Percentiles rank a stretch among this genome's conserved stretches.
Conservation (phyloP, 2,329 filamentous ascomycete genomes). For the Diaporthe sp. region DNA sequence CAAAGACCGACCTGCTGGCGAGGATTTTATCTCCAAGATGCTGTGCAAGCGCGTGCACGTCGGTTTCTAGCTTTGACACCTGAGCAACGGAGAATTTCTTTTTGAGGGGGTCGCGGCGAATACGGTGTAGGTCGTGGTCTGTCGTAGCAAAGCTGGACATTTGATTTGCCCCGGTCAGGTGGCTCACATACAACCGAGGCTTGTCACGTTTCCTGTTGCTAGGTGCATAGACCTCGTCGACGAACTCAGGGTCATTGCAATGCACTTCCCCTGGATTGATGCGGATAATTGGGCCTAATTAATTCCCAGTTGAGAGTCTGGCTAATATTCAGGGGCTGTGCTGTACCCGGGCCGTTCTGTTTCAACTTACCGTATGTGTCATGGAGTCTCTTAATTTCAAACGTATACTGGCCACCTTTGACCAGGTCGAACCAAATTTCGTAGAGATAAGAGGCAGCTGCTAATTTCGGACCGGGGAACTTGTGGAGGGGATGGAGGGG, state of each 20-base stretch:
- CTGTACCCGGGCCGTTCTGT: not conserved
- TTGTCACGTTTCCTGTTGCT: not conserved
- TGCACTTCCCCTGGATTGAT: conserved; percentile 1
- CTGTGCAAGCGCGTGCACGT: not conserved
- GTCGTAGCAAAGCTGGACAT: not conserved
- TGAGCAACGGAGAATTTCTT: not conserved
- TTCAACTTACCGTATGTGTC: conserved; percentile 46
- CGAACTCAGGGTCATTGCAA: conserved; percentile 1
- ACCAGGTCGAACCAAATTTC: conserved; percentile 52
- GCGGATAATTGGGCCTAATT: not conserved
- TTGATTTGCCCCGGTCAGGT: conserved; percentile 5
- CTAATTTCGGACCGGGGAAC: conserved; percentile 51
- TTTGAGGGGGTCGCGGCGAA: not conserved
- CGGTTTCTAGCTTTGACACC: not conserved
- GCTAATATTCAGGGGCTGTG: not conserved
- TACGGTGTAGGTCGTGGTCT: conserved; percentile 13
- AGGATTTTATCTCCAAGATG: conserved; percentile 34
- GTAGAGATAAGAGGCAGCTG: conserved; percentile 48
- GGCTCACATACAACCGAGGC: not conserved
- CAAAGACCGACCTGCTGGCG: conserved; percentile 19
- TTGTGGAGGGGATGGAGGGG: conserved; percentile 50
- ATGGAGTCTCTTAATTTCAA: conserved; percentile 49
- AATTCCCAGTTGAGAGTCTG: not conserved
- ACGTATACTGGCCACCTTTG: conserved; percentile 47
- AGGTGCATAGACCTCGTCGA: conserved; percentile 5